These are phyloP conservation scores for Hyaloscypha finlandica DNA, from an alignment of 495 filamentous ascomycete species.

Conservation along the genomic window DNA sequence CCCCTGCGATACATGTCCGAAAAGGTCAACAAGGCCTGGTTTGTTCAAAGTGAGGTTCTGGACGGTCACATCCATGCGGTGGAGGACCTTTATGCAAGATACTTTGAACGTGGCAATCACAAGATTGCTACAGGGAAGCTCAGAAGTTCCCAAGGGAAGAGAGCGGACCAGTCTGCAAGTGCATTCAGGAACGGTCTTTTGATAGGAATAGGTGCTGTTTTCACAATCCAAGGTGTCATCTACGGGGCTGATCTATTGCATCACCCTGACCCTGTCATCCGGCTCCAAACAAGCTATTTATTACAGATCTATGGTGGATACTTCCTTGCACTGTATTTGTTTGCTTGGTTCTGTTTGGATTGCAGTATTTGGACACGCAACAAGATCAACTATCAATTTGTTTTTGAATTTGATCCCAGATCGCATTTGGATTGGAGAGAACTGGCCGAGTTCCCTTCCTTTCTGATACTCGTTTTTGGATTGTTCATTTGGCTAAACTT, in stretches of 20 bases:
- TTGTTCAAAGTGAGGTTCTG: slow-evolving; percentile 80
- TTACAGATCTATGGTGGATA: slow-evolving; percentile 86
- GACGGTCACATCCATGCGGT: slow-evolving; percentile 75
- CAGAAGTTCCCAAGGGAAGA: slow-evolving; percentile 62
- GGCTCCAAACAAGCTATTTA: slow-evolving; percentile 68
- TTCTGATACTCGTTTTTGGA: slow-evolving; percentile 77
- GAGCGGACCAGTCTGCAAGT: slow-evolving; percentile 68
- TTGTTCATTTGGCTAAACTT: slow-evolving; percentile 90
- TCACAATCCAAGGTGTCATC: slow-evolving; percentile 73
- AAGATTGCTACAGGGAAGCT: slow-evolving; percentile 89
- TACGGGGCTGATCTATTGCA: slow-evolving; percentile 57
- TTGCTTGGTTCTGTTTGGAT: slow-evolving; percentile 74
- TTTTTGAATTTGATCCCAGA: slow-evolving; percentile 92
- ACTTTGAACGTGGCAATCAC: slow-evolving; percentile 87
- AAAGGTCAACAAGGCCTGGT: slow-evolving; percentile 86
- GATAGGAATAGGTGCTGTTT: slow-evolving; percentile 70
- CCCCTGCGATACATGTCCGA: slow-evolving; percentile 85
- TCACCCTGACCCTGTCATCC: slow-evolving; percentile 46
- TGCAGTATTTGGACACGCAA: slow-evolving; percentile 77
- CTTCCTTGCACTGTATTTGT: slow-evolving; percentile 73
- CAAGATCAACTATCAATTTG: slow-evolving; percentile 93
- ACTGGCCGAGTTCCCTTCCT: slow-evolving; percentile 77
- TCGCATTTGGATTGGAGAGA: slow-evolving; percentile 88
- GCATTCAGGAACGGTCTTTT: slow-evolving; percentile 82
- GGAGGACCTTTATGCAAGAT: slow-evolving; percentile 90